These are phyloP conservation scores for Beauveria pseudobassiana DNA, from an alignment of 2,329 filamentous ascomycete species.

Conservation along the genomic window DNA sequence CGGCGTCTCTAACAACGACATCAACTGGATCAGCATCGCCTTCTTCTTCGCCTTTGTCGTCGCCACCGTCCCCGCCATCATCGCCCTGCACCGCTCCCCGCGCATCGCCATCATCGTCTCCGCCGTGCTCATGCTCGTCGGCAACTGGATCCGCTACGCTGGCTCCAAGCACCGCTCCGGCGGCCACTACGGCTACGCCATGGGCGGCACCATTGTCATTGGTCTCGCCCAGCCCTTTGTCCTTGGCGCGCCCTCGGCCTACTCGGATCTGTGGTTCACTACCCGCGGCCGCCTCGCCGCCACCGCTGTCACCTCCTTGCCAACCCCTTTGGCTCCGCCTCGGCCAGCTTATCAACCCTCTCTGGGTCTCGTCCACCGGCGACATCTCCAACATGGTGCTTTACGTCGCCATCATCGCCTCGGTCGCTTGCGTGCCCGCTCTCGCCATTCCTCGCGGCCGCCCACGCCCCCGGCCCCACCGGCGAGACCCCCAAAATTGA, in stretches of 20 bases:
- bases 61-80: slow-evolving; percentile 65
- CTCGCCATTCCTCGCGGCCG: slow-evolving; percentile 69
- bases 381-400: slow-evolving; percentile 78
- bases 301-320: slow-evolving; percentile 80
- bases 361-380: slow-evolving; percentile 55
- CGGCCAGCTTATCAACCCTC: slow-evolving; percentile 78
- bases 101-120: slow-evolving; percentile 69
- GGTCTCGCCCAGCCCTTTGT: slow-evolving; percentile 91
- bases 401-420: slow-evolving; percentile 68
- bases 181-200: slow-evolving; percentile 63
- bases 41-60: slow-evolving; percentile 80
- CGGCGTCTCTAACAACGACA: slow-evolving; percentile 59
- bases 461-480: slow-evolving; percentile 69
- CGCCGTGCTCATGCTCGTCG: slow-evolving; percentile 65
- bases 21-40: slow-evolving; percentile 89
- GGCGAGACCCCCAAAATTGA: slow-evolving; percentile 50
- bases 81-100: slow-evolving; percentile 71
- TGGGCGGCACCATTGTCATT: slow-evolving; percentile 87
- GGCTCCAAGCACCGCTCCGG: slow-evolving; percentile 48
- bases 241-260: slow-evolving; percentile 78
- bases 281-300: slow-evolving; percentile 75
- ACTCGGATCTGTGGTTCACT: slow-evolving; percentile 93
- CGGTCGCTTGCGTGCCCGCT: slow-evolving; percentile 57
- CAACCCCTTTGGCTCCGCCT: slow-evolving; percentile 87
- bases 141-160: slow-evolving; percentile 88